Conservation (phyloP, 2,329 filamentous ascomycete species). For the Calonectria multiphialidica region DNA sequence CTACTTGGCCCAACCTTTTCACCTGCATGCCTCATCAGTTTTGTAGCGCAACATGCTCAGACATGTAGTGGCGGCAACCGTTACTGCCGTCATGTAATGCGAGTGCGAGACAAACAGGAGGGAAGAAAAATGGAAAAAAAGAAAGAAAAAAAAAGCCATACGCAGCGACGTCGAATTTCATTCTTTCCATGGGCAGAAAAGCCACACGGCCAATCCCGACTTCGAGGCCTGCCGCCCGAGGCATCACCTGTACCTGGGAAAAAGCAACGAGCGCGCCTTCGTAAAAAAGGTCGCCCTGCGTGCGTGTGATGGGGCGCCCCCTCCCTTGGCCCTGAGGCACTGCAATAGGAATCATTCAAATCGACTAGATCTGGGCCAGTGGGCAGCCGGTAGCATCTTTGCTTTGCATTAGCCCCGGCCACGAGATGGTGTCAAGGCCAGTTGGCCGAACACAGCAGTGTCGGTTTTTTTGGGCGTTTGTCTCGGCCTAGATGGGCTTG, state of each 20-base stretch:
- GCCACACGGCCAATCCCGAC: not conserved
- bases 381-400: not conserved
- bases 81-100: not conserved
- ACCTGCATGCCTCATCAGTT: not conserved
- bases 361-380: not conserved
- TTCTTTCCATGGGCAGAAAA: not conserved
- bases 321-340: not conserved
- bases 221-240: not conserved
- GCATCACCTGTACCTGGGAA: not conserved
- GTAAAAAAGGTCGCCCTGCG: not conserved
- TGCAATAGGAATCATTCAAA: not conserved
- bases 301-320: not conserved
- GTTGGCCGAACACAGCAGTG: not conserved
- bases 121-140: not conserved
- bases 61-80: not conserved
- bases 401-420: slow-evolving; percentile 7
- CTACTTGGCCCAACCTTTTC: not conserved
- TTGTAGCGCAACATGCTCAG: not conserved
- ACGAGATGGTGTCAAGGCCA: not conserved
- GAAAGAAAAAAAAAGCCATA: not conserved
- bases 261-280: slow-evolving; percentile 15
- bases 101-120: not conserved
- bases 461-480: slow-evolving; percentile 4
- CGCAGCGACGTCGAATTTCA: not conserved
- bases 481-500: not conserved